Evolutionary conservation across 106 monocot species (phyloP).

Genomic region (Ottelia alismoides): DNA sequence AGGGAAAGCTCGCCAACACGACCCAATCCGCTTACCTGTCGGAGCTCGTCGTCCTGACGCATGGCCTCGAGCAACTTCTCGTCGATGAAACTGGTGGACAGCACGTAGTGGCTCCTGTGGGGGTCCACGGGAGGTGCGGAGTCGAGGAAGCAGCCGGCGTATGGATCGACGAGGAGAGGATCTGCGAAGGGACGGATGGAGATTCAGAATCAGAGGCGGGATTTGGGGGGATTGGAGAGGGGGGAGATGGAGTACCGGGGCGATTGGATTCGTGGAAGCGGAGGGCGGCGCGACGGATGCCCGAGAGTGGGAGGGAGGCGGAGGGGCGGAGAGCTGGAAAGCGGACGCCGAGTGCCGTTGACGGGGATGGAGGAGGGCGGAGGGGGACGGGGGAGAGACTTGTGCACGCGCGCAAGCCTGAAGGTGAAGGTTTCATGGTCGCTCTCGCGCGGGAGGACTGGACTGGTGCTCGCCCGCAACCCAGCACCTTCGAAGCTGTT

Average conservation of each 20-base stretch:
- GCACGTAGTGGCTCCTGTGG: slow-evolving; percentile 22
- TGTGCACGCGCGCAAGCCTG: no score
- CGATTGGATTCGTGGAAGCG: slow-evolving; percentile 63
- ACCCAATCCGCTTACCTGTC: slow-evolving; percentile 58
- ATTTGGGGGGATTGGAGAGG: background rate
- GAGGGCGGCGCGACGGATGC: slow-evolving; percentile 35
- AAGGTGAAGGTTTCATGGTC: no score
- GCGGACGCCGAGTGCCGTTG: no score
- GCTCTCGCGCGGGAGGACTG: no score
- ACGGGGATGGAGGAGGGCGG: no score
- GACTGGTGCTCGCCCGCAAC: no score
- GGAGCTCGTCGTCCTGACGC: slow-evolving; percentile 36
- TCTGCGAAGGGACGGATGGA: slow-evolving; percentile 20
- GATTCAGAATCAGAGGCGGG: background rate
- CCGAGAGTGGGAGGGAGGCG: no score
- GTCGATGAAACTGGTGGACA: slow-evolving; percentile 78
- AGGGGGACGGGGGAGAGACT: no score
- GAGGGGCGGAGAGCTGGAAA: no score
- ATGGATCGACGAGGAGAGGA: slow-evolving; percentile 85
- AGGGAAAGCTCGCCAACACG: background rate
- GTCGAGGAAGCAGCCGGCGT: slow-evolving; percentile 60
- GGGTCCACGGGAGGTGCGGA: background rate
- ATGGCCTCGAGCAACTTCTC: slow-evolving; percentile 40
- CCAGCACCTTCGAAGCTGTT: no score
- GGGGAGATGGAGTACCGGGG: slow-evolving; percentile 24